Conservation (phyloP, 2,329 filamentous ascomycete species). For the Teratosphaeria pseudoeucalypti region DNA sequence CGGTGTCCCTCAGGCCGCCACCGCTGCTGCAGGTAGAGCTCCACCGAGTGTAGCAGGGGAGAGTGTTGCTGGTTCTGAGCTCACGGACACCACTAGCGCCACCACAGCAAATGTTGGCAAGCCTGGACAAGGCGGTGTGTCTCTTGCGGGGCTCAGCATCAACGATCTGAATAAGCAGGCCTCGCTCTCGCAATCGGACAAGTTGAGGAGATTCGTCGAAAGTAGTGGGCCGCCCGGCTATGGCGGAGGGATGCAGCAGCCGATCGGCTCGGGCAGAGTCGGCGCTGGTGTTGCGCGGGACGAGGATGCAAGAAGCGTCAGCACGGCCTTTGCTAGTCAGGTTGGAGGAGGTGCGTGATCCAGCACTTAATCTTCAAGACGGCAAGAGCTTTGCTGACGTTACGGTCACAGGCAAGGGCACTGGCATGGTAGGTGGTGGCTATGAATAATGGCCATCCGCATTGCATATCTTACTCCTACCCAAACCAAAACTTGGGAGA, state of each 20-base stretch:
- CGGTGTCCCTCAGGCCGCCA: conserved; percentile 10
- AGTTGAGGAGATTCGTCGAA: conserved; percentile 89
- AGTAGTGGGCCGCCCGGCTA: conserved; percentile 23
- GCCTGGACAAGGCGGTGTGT: conserved; percentile 66
- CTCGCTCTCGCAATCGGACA: conserved; percentile 73
- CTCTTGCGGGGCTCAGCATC: conserved; percentile 72
- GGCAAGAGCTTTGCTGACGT: background rate
- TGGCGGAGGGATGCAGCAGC: conserved; percentile 40
- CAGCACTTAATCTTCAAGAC: background rate
- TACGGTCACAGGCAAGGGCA: background rate
- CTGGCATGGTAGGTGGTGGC: background rate
- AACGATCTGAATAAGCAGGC: conserved; percentile 60
- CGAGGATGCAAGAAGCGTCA: conserved; percentile 91
- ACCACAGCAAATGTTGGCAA: conserved; percentile 44
- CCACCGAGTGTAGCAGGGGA: conserved; percentile 70
- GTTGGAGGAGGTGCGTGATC: conserved; percentile 46
- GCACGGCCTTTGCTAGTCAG: conserved; percentile 93
- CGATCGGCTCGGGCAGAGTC: conserved; percentile 48
- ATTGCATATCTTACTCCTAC: background rate
- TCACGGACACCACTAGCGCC: conserved; percentile 67
- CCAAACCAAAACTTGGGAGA: background rate
- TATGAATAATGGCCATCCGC: background rate
- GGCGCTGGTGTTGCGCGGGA: conserved; percentile 42
- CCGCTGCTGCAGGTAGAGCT: conserved; percentile 5
- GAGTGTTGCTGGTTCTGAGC: conserved; percentile 83